Evolutionary conservation across 2,329 filamentous ascomycete species (phyloP), one percentile per base, ranked within the genome.

Genomic region (Xylariaceae sp.): DNA sequence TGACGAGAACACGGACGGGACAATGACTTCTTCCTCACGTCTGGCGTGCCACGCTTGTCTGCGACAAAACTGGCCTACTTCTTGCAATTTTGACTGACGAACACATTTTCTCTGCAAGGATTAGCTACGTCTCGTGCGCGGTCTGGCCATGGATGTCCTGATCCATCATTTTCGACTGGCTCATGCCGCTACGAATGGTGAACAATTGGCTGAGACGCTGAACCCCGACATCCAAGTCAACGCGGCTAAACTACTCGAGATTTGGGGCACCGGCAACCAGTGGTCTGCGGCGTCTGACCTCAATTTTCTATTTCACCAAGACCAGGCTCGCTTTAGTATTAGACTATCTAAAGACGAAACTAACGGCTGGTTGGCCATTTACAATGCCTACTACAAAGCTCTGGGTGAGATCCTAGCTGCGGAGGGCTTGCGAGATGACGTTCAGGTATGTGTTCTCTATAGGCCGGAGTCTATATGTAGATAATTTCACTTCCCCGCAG

Each of bases 361-460:
- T 23, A 83, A 81, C 59, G 88, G 87, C n/a, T 99, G 94, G 94
- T 80, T 88, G 0, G 92, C 96, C 45, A 86, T 97, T 35, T 96
- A 92, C 71, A 78, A 82, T 42, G 80, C 84, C 17, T 96, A 92
- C 71, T 97, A 92, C 91, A 91, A 88, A 68, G 89, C 90, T 23
- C 76, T 89, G 45, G 87, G 86, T 37, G 87, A 90, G 67, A 82
- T 97, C 34, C 75, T 94, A 55, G 82, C 82, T 11, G 83, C 84
- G 9, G 83, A 89, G 60, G 82, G 86, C 61, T 76, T 79, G 15
- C 63, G 67, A 15, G 67, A 70, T 57, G 70, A 70, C 62, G 63
- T 56, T 30, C 70, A 72, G 65, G 72, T 75, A 68, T 55, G 66
- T 54, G n/a, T 17, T 6, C 49, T 23, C n/a, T 23, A 18, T 18